Evolutionary conservation across 441 rosid species (phyloP).

Genomic region (Aleurites moluccanus): DNA sequence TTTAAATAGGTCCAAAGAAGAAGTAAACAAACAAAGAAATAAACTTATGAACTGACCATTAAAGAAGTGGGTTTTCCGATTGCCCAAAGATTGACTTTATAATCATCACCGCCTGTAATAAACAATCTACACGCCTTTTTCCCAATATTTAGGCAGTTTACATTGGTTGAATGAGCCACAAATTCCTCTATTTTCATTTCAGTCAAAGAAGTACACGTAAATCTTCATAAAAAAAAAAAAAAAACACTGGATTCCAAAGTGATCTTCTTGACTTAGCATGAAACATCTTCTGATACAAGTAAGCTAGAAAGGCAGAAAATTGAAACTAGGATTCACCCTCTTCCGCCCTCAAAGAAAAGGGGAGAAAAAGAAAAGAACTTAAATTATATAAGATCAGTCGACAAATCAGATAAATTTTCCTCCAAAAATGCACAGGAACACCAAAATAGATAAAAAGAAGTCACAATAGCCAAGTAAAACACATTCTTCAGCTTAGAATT

Average conservation of each 20-base stretch:
- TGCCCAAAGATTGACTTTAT: constrained; percentile 85
- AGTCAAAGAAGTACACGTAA: constrained; percentile 37
- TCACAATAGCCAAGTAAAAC: too few relatives aligned
- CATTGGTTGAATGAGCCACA: constrained; percentile 79
- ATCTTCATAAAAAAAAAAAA: constrained; percentile 8
- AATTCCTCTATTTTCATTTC: constrained; percentile 69
- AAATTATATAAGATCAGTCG: too few relatives aligned
- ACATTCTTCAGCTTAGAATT: too few relatives aligned
- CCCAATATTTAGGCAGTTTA: constrained; percentile 74
- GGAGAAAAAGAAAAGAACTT: too few relatives aligned
- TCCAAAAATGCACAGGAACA: too few relatives aligned
- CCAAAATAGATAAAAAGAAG: too few relatives aligned
- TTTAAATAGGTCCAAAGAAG: not conserved
- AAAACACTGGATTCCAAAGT: constrained; percentile 5
- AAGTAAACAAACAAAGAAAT: not conserved
- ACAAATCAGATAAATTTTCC: too few relatives aligned
- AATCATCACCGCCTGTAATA: constrained; percentile 86
- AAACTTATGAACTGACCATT: constrained; percentile 56
- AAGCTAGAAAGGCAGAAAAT: too few relatives aligned
- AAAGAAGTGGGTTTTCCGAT: constrained; percentile 77
- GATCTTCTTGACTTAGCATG: not conserved
- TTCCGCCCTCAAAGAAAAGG: too few relatives aligned
- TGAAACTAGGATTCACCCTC: too few relatives aligned
- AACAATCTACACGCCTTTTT: constrained; percentile 72
- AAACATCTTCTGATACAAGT: constrained; percentile 4